A percentile compares a stretch with the other conserved stretches of the same genome.
Conservation (phyloP, 2,329 filamentous ascomycete genomes). For the Furcasterigmium furcatum region DNA sequence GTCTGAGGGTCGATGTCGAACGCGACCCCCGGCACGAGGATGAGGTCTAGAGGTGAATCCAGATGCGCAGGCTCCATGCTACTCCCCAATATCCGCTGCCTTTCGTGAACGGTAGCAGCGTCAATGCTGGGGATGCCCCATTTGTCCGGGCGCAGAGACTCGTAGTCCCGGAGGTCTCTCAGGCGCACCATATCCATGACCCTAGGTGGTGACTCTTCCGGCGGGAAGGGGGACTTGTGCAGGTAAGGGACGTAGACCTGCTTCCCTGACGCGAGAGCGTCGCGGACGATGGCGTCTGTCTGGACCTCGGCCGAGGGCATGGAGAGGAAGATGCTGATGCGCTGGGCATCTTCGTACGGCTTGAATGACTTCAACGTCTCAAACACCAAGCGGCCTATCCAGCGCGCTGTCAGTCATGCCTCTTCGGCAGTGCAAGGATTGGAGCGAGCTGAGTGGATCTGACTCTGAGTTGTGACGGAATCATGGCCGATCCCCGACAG, state of each 20-base stretch:
- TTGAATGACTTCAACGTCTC: constrained; percentile 62
- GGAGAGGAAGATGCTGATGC: constrained; percentile 84
- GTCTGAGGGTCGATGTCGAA: constrained; percentile 65
- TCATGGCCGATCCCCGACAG: constrained; percentile 61
- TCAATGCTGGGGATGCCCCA: constrained; percentile 95
- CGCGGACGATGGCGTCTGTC: constrained; percentile 75
- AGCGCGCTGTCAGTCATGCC: neutral
- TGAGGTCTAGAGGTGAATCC: constrained; percentile 62
- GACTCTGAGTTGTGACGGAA: constrained; percentile 68
- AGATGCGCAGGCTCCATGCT: constrained; percentile 29
- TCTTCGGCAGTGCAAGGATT: neutral
- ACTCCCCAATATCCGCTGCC: constrained; percentile 70
- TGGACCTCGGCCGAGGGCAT: constrained; percentile 89
- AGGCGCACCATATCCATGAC: constrained; percentile 96
- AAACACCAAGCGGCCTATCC: constrained; percentile 63
- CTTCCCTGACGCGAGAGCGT: constrained; percentile 77
- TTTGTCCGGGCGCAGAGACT: constrained; percentile 70
- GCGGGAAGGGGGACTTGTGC: constrained; percentile 54
- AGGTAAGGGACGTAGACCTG: constrained; percentile 90
- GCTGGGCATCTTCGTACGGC: constrained; percentile 71
- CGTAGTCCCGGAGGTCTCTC: constrained; percentile 70
- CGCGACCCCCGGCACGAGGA: constrained; percentile 89
- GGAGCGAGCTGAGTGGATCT: constrained; percentile 22
- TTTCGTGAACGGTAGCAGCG: constrained; percentile 57
- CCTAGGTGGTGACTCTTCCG: constrained; percentile 50